Evolutionary conservation across 768 basidiomycete species (phyloP), one percentile per base, ranked within the genome.

Genomic region (Lactifluus rugatus): DNA sequence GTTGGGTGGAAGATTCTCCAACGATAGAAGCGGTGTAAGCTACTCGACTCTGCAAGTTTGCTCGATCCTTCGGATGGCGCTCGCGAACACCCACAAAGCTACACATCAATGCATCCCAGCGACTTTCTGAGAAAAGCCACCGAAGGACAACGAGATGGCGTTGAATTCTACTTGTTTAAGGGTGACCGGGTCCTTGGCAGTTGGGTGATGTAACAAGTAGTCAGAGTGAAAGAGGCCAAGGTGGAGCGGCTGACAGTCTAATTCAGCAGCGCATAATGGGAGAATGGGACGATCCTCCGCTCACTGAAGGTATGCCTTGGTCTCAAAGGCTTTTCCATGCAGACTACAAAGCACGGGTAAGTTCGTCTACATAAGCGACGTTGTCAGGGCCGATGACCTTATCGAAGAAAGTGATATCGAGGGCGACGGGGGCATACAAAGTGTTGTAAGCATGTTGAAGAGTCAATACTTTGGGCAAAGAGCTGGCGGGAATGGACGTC

Each of bases 81-180:
- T 1, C 34, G 5, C 4, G 31, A 34, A 21, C 14, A 31, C 17
- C 2, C 10, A 25, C 11, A 13, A 23, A 23, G 19, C 4, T 14
- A 54, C 74, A 50, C 63, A 93, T 91, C 83, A 77, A 71, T 98
- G 95, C 68, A 97, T 69, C 23, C 81, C 80, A 4, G 86, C 76
- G 11, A 78, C 74, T 37, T 75, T 77, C 61, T 88, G 76, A 0
- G 89, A 89, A 13, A 97, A 75, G 1, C 84, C 67, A 0, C 93
- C 95, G 69, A 97, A 95, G 0, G 93, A 0, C 85, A 82, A n/a
- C 2, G 93, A 91, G 62, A 97, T 94, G 10, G 95, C 96, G 68
- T 99, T 99, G 73, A 97, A 96, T 70, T 99, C 95, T 41, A 98
- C 95, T 72, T 99, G 95, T 69, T 93, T 95, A 62, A 99, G 71